Evolutionary conservation across 1,284 basidiomycete genomes (phyloP).

Genomic region (Ceraceosorus bombacis): DNA sequence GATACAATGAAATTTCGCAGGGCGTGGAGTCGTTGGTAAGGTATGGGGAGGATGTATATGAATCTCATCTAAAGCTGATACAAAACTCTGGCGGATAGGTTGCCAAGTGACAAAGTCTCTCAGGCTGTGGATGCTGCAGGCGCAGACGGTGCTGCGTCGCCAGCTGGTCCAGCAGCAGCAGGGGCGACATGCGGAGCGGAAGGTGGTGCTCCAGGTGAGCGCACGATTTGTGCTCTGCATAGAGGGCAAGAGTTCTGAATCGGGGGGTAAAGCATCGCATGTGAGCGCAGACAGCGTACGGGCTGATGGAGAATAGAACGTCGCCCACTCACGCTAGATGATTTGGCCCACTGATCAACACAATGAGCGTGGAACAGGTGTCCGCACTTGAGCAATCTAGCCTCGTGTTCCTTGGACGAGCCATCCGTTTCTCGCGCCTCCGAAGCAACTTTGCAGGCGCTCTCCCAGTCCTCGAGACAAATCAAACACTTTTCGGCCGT

Average conservation of each 20-base stretch:
- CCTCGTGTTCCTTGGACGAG: constrained; percentile 21
- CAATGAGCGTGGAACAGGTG: constrained; percentile 41
- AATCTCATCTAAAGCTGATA: too few relatives aligned
- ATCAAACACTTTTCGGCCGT: constrained; percentile 41
- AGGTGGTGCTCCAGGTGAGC: neutral
- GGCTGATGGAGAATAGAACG: neutral
- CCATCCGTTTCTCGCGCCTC: too few relatives aligned
- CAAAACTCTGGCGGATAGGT: too few relatives aligned
- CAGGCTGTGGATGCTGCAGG: too few relatives aligned
- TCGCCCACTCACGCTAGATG: neutral
- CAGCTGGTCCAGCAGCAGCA: too few relatives aligned
- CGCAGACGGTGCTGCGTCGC: too few relatives aligned
- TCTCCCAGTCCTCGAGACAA: constrained; percentile 41
- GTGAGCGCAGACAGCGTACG: neutral
- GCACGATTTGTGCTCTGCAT: constrained; percentile 11
- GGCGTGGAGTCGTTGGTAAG: too few relatives aligned
- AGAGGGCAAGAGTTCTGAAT: constrained; percentile 10
- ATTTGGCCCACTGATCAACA: constrained; percentile 20
- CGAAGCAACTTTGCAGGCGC: neutral
- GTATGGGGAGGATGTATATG: too few relatives aligned
- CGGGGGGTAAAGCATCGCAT: neutral
- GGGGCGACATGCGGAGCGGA: neutral
- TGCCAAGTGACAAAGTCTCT: too few relatives aligned
- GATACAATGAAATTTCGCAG: too few relatives aligned
- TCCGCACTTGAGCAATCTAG: constrained; percentile 32